Evolutionary conservation across 805 yeast species (phyloP).

Genomic region (Metschnikowia matae): DNA sequence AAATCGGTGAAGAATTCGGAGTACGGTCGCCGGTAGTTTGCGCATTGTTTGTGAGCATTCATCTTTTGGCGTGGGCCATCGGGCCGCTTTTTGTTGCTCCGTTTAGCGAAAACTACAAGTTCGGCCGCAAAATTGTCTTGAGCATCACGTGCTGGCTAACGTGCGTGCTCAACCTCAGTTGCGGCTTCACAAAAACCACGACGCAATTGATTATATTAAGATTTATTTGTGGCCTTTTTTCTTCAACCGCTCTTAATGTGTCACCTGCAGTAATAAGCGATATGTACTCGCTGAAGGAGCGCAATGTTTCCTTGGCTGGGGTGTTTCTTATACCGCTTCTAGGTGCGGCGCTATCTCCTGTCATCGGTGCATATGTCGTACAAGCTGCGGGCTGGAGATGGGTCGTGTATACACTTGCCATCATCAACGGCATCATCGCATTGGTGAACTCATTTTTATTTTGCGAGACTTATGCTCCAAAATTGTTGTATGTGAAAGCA

Average conservation of each 20-base stretch:
- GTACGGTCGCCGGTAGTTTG: conserved; percentile 23
- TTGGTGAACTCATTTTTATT: conserved; percentile 27
- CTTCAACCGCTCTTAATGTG: conserved; percentile 36
- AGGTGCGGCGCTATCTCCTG: conserved; percentile 39
- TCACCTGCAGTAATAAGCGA: conserved; percentile 40
- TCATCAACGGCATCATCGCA: conserved; percentile 34
- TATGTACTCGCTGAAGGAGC: conserved; percentile 28
- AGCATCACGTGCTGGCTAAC: conserved; percentile 33
- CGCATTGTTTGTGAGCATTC: conserved; percentile 34
- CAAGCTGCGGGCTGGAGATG: conserved; percentile 33
- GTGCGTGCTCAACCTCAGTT: conserved; percentile 32
- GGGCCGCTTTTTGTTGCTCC: conserved; percentile 41
- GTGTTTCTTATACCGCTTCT: conserved; percentile 35
- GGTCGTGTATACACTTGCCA: conserved; percentile 33
- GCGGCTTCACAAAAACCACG: conserved; percentile 33
- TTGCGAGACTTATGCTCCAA: conserved; percentile 36
- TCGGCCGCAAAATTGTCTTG: conserved; percentile 33
- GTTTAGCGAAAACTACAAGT: conserved; percentile 32
- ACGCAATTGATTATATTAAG: conserved; percentile 32
- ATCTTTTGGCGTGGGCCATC: conserved; percentile 37
- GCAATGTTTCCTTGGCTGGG: conserved; percentile 35
- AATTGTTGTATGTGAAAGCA: conserved; percentile 28
- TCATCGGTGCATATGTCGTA: conserved; percentile 34
- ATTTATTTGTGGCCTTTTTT: conserved; percentile 35
- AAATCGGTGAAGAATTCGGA: conserved; percentile 27